These are phyloP conservation scores for Antitrichia curtipendula DNA, from an alignment of 225 moss, liverwort and hornwort species.

Conservation along the genomic window DNA sequence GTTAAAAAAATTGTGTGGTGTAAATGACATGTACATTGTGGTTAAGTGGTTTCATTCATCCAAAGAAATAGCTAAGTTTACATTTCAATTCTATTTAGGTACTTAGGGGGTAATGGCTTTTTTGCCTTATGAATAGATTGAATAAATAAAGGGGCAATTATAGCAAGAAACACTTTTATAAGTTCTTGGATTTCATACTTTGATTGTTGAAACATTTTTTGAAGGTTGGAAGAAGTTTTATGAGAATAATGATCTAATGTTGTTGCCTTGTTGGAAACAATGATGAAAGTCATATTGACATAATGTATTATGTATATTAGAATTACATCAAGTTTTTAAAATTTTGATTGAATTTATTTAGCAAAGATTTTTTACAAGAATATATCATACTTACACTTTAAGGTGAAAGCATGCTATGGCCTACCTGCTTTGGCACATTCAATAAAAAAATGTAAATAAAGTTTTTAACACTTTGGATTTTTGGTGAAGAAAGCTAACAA, in stretches of 20 bases:
- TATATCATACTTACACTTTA: neutral
- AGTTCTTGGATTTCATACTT: neutral
- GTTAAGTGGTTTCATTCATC: neutral
- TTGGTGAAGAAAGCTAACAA: too few species aligned
- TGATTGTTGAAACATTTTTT: neutral
- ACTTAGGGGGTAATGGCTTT: accelerated
- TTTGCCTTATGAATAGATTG: neutral
- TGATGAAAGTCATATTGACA: too few species aligned
- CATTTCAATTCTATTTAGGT: neutral
- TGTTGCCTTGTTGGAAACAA: neutral
- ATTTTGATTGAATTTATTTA: too few species aligned
- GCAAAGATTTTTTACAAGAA: neutral
- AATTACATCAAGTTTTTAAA: too few species aligned
- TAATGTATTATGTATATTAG: too few species aligned
- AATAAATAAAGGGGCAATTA: neutral
- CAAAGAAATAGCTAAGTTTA: neutral
- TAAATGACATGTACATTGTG: neutral
- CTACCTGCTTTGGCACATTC: too few species aligned
- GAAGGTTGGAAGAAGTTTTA: neutral
- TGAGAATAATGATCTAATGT: neutral
- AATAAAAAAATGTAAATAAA: too few species aligned
- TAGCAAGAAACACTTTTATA: neutral
- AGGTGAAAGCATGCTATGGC: too few species aligned
- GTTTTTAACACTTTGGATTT: too few species aligned
- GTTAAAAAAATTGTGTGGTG: neutral